Evolutionary conservation across 1,284 basidiomycete species (phyloP).

Genomic region (Trichosporon sp.): DNA sequence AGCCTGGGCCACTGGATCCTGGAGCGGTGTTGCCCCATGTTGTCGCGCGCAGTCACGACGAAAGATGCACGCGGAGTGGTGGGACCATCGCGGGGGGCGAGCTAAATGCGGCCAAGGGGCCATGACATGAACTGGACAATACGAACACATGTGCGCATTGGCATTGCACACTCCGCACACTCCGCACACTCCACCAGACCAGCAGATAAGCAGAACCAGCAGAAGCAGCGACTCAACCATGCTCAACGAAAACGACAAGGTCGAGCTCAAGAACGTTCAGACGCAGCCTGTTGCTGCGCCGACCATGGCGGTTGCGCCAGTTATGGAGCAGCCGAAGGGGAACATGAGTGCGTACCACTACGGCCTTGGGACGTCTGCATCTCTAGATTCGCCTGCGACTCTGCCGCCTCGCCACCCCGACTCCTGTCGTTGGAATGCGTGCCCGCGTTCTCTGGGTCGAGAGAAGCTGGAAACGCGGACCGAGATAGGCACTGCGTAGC

Average conservation of each 20-base stretch:
- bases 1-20: no score
- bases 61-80: background rate
- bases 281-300: background rate
- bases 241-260: slow-evolving; percentile 13
- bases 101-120: background rate
- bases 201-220: no score
- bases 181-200: background rate
- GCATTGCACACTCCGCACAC: background rate
- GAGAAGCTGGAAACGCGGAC: no score
- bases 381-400: no score
- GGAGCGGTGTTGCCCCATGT: background rate
- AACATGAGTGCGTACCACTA: background rate
- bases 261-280: slow-evolving; percentile 7
- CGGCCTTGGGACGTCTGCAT: no score
- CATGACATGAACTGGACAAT: no score
- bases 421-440: no score
- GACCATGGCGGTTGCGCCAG: background rate
- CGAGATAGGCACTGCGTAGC: no score
- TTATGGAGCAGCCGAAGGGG: background rate
- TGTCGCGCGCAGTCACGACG: background rate
- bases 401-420: no score
- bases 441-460: no score
- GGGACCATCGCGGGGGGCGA: background rate
- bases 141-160: background rate
- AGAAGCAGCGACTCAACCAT: background rate